Conservation (phyloP, 768 basidiomycete species). For the Amanita muscaria region DNA sequence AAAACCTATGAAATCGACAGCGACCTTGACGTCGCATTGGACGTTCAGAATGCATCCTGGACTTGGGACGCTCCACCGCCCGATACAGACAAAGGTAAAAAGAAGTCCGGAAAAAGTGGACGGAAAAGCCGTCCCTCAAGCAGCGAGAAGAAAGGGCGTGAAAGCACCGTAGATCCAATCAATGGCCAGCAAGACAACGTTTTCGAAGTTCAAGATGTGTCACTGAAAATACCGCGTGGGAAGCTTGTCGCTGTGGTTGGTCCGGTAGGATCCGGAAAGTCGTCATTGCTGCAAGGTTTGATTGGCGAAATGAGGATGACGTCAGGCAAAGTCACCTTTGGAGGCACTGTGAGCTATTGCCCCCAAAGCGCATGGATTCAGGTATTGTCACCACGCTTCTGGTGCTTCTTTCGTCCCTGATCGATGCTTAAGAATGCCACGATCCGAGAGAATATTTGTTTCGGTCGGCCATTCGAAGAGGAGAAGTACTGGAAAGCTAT, state of each 20-base stretch:
- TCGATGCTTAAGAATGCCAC: slow-evolving; percentile 55
- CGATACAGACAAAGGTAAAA: slow-evolving; percentile 26
- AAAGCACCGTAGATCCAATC: neutral
- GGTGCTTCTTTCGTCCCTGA: slow-evolving; percentile 4
- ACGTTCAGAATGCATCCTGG: slow-evolving; percentile 63
- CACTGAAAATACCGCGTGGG: slow-evolving; percentile 63
- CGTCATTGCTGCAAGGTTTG: slow-evolving; percentile 62
- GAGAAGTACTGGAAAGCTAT: slow-evolving; percentile 78
- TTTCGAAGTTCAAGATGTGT: slow-evolving; percentile 60
- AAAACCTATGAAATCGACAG: slow-evolving; percentile 49
- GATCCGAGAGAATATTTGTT: slow-evolving; percentile 82
- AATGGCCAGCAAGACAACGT: slow-evolving; percentile 25
- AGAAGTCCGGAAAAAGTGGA: slow-evolving; percentile 19
- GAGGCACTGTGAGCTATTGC: slow-evolving; percentile 74
- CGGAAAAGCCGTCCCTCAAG: slow-evolving; percentile 23
- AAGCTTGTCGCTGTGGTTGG: slow-evolving; percentile 82
- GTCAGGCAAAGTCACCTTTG: slow-evolving; percentile 57
- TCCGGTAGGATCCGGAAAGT: slow-evolving; percentile 66
- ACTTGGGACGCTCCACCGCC: slow-evolving; percentile 79
- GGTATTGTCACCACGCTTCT: slow-evolving; percentile 20
- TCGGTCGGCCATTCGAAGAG: slow-evolving; percentile 77
- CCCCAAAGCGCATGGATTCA: slow-evolving; percentile 91
- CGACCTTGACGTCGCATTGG: slow-evolving; percentile 52
- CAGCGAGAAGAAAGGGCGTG: slow-evolving; percentile 15
- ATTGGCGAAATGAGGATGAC: slow-evolving; percentile 80